Evolutionary conservation across 306 rosid genomes (phyloP), one percentile per base, ranked within the genome.

Genomic region (Cucurbita maxima): DNA sequence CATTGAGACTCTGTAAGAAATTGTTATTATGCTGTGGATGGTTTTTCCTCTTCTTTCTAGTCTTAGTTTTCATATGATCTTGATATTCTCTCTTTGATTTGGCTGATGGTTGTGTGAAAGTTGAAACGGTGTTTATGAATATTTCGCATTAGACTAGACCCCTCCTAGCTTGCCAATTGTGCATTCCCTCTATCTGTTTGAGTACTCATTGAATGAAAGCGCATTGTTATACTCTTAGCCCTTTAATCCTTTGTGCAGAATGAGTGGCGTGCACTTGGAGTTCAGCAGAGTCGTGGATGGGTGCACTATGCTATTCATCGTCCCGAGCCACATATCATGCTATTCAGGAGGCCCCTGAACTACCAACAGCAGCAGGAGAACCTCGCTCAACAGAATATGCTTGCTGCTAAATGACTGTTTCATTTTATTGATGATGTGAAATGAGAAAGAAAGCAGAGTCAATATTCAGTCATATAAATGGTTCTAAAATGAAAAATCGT

Each of bases 201-300:
- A 67, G 16, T 20, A 11, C 55, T 67, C 55, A 5, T 40, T 43
- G 41, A 5, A 18, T 64, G 53, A 40, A 44, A 63, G 34, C 55
- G 3, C 3, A 0, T 45, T 45, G 72, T 4, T 6, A 2, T 58
- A 0, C 38, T 20, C 20, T 20, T 66, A 1, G 5, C 11, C 12
- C 22, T 78, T 5, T 5, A 7, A 5, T 74, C 57, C 18, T 18
- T 10, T 69, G 53, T 77, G 50, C 68, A 93, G 98, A 93, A 83
- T 38, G 97, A 90, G 70, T 93, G 98, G 94, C 90, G 98, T 6
- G 97, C 96, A 10, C 86, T 93, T 54, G 97, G 97, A 52, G 97
- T 93, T 55, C 97, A 93, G 91, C 98, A 93, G 87, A 93, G 97
- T 76, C 97, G 97, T 22, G 97, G 98, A 5, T 93, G 98, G 98